Evolutionary conservation across 768 basidiomycete species (phyloP), one percentile per base, ranked within the genome.

Genomic region (Boletus huronensis): DNA sequence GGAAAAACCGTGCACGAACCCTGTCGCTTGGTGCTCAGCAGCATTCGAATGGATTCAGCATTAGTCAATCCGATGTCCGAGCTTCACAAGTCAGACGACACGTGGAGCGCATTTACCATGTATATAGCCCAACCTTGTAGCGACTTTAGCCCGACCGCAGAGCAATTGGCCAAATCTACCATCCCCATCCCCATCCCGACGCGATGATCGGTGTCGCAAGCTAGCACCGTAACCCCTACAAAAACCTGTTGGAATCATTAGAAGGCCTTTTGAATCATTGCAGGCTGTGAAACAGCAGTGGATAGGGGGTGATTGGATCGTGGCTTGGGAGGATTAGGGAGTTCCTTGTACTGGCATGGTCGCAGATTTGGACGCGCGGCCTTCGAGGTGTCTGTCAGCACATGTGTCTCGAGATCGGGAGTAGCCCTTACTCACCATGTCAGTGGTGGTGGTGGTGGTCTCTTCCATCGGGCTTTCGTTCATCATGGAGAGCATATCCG

Each of bases 271-370:
- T 10, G 26, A 28, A 43, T 48, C n/a, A 25, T 21, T 50, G 23
- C 35, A 17, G 9, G 41, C 6, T 13, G 32, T 17, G 25, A n/a
- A 16, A 6, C 21, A 10, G 25, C 21, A 35, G 21, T 2, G 26
- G 39, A 21, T 16, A 4, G 1, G 9, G 19, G 23, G 14, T 31
- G 29, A 19, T 49, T 39, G 3, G 40, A 36, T 16, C 10, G 47
- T 23, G 53, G 48, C 29, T 56, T 53, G 31, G 54, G 60, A 34
- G 35, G 48, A 11, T 43, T 39, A 0, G 56, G 55, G 38, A 65
- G 61, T 16, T 45, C 45, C 50, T 61, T 60, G 23, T 28, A 26
- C 16, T 50, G 23, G 41, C 48, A 57, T 3, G 44, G 25, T 42
- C 31, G 48, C n/a, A 45, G 8, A n/a, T 45, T 36, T 29, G 48